phyloP scores from a whole-genome alignment of 1,284 basidiomycete genomes.

The Microbotryomycetes sp. region DNA sequence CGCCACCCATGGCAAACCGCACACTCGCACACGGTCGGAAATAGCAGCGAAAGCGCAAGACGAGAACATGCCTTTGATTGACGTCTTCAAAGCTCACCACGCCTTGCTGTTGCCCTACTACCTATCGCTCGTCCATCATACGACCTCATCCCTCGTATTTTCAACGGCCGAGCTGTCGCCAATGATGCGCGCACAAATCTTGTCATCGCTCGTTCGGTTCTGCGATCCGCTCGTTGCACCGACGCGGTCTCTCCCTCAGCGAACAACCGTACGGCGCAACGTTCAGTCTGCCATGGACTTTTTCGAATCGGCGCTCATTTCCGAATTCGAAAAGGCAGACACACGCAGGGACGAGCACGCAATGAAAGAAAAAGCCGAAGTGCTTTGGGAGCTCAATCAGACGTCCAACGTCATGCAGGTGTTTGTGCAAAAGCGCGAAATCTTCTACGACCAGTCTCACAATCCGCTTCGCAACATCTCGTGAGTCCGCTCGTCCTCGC shows the following conservation, averaged over 20 bases:
- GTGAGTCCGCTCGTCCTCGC: slow-evolving; percentile 47
- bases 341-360: slow-evolving; percentile 57
- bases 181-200: slow-evolving; percentile 36
- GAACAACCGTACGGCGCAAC: slow-evolving; percentile 48
- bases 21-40: background rate
- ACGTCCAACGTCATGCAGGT: slow-evolving; percentile 47
- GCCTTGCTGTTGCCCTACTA: slow-evolving; percentile 33
- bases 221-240: slow-evolving; percentile 59
- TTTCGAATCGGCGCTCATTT: slow-evolving; percentile 74
- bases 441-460: slow-evolving; percentile 85
- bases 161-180: slow-evolving; percentile 12
- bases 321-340: slow-evolving; percentile 77
- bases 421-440: slow-evolving; percentile 87
- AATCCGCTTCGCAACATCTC: slow-evolving; percentile 74
- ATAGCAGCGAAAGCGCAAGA: background rate
- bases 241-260: slow-evolving; percentile 52
- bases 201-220: slow-evolving; percentile 64
- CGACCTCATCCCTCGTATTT: slow-evolving; percentile 37
- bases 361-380: slow-evolving; percentile 70
- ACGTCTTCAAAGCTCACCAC: slow-evolving; percentile 30
- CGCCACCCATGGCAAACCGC: background rate
- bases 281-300: slow-evolving; percentile 73
- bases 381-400: slow-evolving; percentile 71
- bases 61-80: slow-evolving; percentile 4
- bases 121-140: slow-evolving; percentile 33